Evolutionary conservation across 441 rosid species (phyloP), one percentile per base, ranked within the genome.

Genomic region (Viola pubescens): DNA sequence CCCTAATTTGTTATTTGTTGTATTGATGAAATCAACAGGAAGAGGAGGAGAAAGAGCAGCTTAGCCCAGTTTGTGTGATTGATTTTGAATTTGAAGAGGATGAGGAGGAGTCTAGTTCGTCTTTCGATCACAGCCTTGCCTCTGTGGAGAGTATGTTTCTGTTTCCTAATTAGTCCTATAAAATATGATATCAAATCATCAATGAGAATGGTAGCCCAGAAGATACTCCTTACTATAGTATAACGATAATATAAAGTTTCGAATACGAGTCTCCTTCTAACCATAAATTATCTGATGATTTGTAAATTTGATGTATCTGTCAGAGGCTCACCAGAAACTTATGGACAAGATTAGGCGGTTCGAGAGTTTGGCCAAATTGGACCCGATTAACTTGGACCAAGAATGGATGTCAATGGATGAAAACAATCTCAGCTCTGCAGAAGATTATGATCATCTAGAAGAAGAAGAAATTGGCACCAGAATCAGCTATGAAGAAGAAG

Each of bases 1-100:
- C 37, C 34, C 1, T 16, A 19, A 16, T 34, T 37, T 38, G 45
- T 40, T 37, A 9, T 4, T 54, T 38, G 0, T 38, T 54, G 38
- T 54, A 7, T 16, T n/a, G 16, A 38, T 34, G n/a, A 3, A 7
- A 58, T 58, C 34, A 59, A 70, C 82, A 82, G 77, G 67, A 53
- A 7, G 72, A 77, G 6, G 71, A 77, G 58, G 74, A 75, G 64
- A 54, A 69, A 48, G 82, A 78, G 38, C 80, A 73, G 4, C 66
- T 54, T n/a, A 81, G 81, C 60, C 89, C 92, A 5, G 61, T 75
- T 66, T 79, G 86, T 3, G 82, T 74, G 6, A 70, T 78, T 55
- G 83, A 79, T 54, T 65, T 73, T 11, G 72, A 69, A 42, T 70
- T 67, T 47, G 77, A 69, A 60, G 83, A 79, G 58, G 74, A 76